phyloP scores from a whole-genome alignment of 148 eudicot genomes.

The Cornus kousa region DNA sequence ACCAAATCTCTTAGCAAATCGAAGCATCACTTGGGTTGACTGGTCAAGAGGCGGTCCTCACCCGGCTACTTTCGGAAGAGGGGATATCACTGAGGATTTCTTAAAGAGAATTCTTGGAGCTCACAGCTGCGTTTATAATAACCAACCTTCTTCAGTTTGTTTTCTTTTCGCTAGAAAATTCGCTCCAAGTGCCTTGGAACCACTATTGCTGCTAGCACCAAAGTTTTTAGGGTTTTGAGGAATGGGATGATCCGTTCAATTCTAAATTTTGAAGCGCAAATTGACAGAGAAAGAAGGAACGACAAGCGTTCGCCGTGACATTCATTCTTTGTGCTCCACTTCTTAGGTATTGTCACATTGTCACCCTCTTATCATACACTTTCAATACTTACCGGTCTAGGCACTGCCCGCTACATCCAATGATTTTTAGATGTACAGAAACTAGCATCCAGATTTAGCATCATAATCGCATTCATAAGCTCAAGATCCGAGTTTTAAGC shows the following conservation, averaged over 20 bases:
- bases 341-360: neutral
- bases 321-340: neutral
- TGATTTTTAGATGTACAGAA: neutral
- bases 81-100: slow-evolving; percentile 56
- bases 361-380: neutral
- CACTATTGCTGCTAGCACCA: slow-evolving; percentile 49
- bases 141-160: slow-evolving; percentile 43
- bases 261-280: neutral
- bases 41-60: slow-evolving; percentile 94
- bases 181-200: slow-evolving; percentile 70
- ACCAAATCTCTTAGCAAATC: slow-evolving; percentile 49
- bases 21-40: slow-evolving; percentile 88
- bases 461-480: neutral
- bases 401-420: neutral
- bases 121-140: slow-evolving; percentile 53
- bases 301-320: neutral
- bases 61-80: slow-evolving; percentile 71
- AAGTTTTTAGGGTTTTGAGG: slow-evolving; percentile 42
- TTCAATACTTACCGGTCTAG: neutral
- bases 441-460: neutral
- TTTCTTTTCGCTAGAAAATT: slow-evolving; percentile 73
- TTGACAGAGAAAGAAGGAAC: neutral
- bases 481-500: neutral
- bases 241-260: neutral
- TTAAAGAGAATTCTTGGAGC: slow-evolving; percentile 37